Evolutionary conservation across 2,329 filamentous ascomycete species (phyloP).

Genomic region (Parastagonospora avenae): DNA sequence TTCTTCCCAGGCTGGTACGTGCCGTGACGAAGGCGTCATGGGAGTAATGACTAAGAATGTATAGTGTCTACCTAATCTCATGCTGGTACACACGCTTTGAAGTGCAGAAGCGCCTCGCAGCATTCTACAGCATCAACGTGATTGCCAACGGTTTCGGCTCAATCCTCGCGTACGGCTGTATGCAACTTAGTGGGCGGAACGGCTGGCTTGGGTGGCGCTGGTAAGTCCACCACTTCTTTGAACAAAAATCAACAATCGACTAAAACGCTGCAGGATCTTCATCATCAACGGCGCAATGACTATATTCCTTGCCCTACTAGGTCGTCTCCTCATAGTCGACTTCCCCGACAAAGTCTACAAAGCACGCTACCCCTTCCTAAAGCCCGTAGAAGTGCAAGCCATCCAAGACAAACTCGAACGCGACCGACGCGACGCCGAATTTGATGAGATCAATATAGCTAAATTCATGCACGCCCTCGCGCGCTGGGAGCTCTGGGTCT

Average conservation of each 20-base stretch:
- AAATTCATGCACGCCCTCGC: conserved; percentile 15
- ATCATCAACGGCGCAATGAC: conserved; percentile 59
- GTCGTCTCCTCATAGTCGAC: conserved; percentile 34
- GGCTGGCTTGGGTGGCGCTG: conserved; percentile 20
- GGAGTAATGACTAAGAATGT: too few species aligned
- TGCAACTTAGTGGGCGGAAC: conserved; percentile 15
- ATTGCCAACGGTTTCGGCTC: conserved; percentile 61
- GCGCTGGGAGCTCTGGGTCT: conserved; percentile 25
- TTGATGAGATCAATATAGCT: conserved; percentile 15
- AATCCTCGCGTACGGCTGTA: conserved; percentile 53
- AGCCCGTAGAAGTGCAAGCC: conserved; percentile 13
- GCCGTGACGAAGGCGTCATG: too few species aligned
- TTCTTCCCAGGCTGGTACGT: conserved; percentile 9
- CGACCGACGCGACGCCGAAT: conserved; percentile 21
- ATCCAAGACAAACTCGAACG: conserved; percentile 24
- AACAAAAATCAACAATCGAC: background rate
- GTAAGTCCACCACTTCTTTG: background rate
- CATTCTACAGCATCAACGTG: conserved; percentile 57
- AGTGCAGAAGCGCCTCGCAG: conserved; percentile 54
- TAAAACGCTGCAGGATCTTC: conserved; percentile 52
- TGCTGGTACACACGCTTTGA: conserved; percentile 56
- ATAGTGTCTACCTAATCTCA: conserved; percentile 17
- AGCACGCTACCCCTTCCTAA: conserved; percentile 23
- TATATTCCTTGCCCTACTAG: conserved; percentile 25
- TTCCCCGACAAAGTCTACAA: conserved; percentile 37